phyloP scores from a whole-genome alignment of 257 asterid genomes.

The Phtheirospermum japonicum region DNA sequence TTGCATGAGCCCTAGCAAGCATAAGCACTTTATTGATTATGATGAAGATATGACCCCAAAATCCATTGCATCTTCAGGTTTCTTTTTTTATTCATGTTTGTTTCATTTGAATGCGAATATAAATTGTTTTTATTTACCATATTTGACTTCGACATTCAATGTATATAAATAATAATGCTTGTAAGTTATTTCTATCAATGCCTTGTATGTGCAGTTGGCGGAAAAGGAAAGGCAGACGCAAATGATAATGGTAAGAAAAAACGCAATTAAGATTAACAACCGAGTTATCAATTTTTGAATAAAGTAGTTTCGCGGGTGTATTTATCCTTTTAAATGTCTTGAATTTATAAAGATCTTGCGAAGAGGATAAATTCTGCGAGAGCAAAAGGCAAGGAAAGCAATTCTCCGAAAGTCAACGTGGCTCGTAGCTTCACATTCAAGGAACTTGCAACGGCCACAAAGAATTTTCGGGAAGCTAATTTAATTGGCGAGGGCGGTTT shows the following conservation, averaged over 20 bases:
- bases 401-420: conserved; percentile 29
- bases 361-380: conserved; percentile 30
- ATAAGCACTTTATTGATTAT: conserved; percentile 35
- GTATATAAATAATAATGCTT: background rate
- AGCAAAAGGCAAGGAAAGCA: conserved; percentile 38
- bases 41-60: conserved; percentile 38
- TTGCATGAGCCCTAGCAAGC: conserved; percentile 36
- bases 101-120: background rate
- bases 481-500: conserved; percentile 93
- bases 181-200: background rate
- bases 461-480: conserved; percentile 67
- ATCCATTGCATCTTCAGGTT: conserved; percentile 50
- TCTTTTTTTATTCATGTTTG: background rate
- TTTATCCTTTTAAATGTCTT: background rate
- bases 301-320: background rate
- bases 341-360: conserved; percentile 30
- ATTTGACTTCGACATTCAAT: background rate
- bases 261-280: background rate
- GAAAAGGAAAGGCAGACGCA: conserved; percentile 22
- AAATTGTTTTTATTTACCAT: background rate
- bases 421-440: conserved; percentile 72
- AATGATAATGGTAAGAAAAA: conserved; percentile 30
- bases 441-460: conserved; percentile 70
- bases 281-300: background rate
- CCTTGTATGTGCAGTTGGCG: conserved; percentile 26